A percentile compares a stretch with the other conserved stretches of the same genome.
phyloP scores from a whole-genome alignment of 2,329 filamentous ascomycete species.

The Fusarium keratoplasticum region DNA sequence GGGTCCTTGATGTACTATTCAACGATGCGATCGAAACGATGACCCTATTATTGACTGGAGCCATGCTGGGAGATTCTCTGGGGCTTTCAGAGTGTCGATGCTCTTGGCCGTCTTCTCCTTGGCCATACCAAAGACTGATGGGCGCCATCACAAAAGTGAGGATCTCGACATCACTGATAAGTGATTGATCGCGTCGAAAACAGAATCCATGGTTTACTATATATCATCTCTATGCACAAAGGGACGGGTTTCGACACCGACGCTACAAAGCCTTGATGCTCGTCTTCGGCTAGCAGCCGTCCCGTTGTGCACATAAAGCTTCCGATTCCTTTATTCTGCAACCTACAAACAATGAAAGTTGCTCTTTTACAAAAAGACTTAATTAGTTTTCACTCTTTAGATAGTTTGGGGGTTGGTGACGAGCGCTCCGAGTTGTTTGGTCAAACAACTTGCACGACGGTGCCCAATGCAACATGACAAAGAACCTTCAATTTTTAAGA shows the following conservation, averaged over 20 bases:
- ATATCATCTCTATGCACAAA: not conserved
- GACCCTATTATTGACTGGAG: not conserved
- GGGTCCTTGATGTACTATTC: too few species aligned
- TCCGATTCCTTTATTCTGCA: not conserved
- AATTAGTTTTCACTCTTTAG: not conserved
- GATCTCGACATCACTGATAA: not conserved
- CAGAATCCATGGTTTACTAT: not conserved
- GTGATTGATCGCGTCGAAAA: not conserved
- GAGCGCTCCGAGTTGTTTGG: conserved; percentile 8
- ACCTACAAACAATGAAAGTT: not conserved
- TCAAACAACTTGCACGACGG: conserved; percentile 12
- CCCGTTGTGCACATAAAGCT: not conserved
- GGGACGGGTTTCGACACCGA: not conserved
- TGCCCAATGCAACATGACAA: conserved; percentile 6
- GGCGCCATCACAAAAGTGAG: conserved; percentile 14
- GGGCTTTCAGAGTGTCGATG: not conserved
- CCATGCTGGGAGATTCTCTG: not conserved
- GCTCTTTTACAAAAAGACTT: not conserved
- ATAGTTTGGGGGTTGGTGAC: not conserved
- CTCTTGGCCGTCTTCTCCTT: not conserved
- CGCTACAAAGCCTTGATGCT: not conserved
- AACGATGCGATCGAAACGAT: too few species aligned
- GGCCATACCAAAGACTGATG: not conserved
- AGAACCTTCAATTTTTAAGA: not conserved
- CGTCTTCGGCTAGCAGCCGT: not conserved